Base-by-base conservation (phyloP, 2,329 filamentous ascomycete genomes). In the Scedosporium aurantiacum region DNA sequence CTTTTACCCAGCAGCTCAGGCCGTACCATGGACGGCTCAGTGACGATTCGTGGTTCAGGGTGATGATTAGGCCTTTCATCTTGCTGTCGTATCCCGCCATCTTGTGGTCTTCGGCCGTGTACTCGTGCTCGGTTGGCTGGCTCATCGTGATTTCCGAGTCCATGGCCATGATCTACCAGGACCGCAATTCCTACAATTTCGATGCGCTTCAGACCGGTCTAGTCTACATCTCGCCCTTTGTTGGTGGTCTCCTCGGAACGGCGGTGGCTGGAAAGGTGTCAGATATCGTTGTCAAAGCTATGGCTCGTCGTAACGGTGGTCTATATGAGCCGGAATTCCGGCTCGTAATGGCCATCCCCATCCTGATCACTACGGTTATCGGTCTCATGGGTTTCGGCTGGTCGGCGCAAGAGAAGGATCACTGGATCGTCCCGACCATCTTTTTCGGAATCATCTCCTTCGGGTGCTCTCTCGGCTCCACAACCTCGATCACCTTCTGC, bases 301-400 rank as follows among this genome's bases (percentile, higher is more conserved):
- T 97, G 88, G 82, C 90, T 2, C 82, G 86, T 41, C 85, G 86
- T 28, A 97, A 97, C 67, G 91, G 90, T n/a, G 93, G 93, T 1
- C 78, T 97, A 2, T 97, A 97, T 71, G 93, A 97, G 72, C 93
- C 93, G 0, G 93, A 97, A 72, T 97, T 95, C 69, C 84, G 92
- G 5, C 82, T 96, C 0, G 82, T 96, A 52, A 96, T 97, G 93
- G 90, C 85, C 0, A 74, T 87, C 2, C 93, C 92, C 0, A 86
- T 97, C 37, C 78, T 87, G 0, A 68, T 97, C 60, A 85, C 85
- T 3, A 97, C 92, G 0, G 84, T 86, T 1, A 84, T 93, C 37
- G 94, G 94, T 0, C 81, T 97, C 16, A 96, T 97, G 86, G 93
- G 91, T 2, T 97, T 94, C 69, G 93, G 93, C n/a, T 97, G 93